Percentiles rank a stretch among this genome's conserved stretches.
Conservation (phyloP, 2,329 filamentous ascomycete species). For the Aspergillus sp. region DNA sequence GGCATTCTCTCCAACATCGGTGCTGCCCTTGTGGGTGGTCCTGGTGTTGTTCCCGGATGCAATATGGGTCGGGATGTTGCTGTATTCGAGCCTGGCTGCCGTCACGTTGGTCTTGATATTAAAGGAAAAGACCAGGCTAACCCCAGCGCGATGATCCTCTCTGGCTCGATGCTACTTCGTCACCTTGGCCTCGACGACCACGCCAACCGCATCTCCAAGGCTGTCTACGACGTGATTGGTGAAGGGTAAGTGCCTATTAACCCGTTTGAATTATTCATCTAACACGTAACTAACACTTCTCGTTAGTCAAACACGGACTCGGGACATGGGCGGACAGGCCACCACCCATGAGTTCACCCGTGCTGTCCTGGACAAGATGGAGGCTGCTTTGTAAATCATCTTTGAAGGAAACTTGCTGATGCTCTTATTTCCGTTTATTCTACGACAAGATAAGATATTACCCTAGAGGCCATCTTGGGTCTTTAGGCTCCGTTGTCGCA, state of each 20-base stretch:
- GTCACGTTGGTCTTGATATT: constrained; percentile 98
- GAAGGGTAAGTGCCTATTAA: constrained; percentile 68
- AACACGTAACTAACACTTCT: constrained; percentile 39
- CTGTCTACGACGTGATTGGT: constrained; percentile 74
- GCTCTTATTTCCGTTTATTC: constrained; percentile 22
- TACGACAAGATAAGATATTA: constrained; percentile 21
- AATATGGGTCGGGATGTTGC: constrained; percentile 99
- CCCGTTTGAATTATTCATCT: neutral
- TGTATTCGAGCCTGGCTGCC: constrained; percentile 97
- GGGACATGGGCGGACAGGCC: constrained; percentile 90
- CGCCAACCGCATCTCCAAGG: constrained; percentile 93
- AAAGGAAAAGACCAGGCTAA: constrained; percentile 99
- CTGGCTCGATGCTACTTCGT: constrained; percentile 93
- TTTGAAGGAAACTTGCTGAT: neutral
- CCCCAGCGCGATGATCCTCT: constrained; percentile 92
- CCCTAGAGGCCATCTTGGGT: constrained; percentile 14
- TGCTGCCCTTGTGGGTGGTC: constrained; percentile 92
- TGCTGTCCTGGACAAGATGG: constrained; percentile 94
- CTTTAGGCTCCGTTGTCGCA: constrained; percentile 18
- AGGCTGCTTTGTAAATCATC: constrained; percentile 60
- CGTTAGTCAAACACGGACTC: constrained; percentile 76
- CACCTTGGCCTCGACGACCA: constrained; percentile 97
- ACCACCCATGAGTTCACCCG: constrained; percentile 94
- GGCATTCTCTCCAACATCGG: constrained; percentile 99
- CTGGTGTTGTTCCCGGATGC: constrained; percentile 95